Conservation (phyloP, 2,329 filamentous ascomycete genomes). For the Ophiocordyceps camponoti-saundersi region DNA sequence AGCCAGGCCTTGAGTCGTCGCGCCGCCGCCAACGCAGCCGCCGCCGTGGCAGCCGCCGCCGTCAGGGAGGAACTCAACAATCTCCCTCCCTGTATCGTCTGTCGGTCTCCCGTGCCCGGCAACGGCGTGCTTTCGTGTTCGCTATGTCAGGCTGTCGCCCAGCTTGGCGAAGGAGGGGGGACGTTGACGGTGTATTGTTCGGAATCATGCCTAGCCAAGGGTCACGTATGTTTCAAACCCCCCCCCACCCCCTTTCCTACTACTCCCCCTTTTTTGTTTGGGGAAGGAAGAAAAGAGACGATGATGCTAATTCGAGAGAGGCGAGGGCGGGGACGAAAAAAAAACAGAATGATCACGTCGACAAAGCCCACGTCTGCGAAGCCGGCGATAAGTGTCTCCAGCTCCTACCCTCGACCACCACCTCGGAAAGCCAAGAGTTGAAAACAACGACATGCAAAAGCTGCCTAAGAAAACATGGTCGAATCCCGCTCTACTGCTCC, state of each 20-base stretch:
- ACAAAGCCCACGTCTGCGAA: slow-evolving; percentile 21
- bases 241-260: too few species aligned
- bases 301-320: too few species aligned
- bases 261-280: too few species aligned
- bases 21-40: slow-evolving; percentile 10
- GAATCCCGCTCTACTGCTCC: slow-evolving; percentile 24
- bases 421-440: slow-evolving; percentile 7
- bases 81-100: slow-evolving; percentile 22
- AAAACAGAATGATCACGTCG: slow-evolving; percentile 20
- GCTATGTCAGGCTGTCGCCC: slow-evolving; percentile 21
- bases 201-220: slow-evolving; percentile 20
- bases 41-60: too few species aligned
- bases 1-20: slow-evolving; percentile 14
- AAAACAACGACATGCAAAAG: slow-evolving; percentile 23
- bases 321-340: too few species aligned
- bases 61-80: slow-evolving; percentile 13
- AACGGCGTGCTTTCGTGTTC: slow-evolving; percentile 24
- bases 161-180: slow-evolving; percentile 16
- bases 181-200: slow-evolving; percentile 27
- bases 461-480: slow-evolving; percentile 19
- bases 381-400: slow-evolving; percentile 22
- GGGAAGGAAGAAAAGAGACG: too few species aligned
- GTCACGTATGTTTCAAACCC: slow-evolving; percentile 18
- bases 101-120: slow-evolving; percentile 15
- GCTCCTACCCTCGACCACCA: slow-evolving; percentile 3